Percentiles rank a stretch among this genome's conserved stretches.
These are phyloP conservation scores for Mycena venus DNA, from an alignment of 768 basidiomycete species.

Conservation along the genomic window DNA sequence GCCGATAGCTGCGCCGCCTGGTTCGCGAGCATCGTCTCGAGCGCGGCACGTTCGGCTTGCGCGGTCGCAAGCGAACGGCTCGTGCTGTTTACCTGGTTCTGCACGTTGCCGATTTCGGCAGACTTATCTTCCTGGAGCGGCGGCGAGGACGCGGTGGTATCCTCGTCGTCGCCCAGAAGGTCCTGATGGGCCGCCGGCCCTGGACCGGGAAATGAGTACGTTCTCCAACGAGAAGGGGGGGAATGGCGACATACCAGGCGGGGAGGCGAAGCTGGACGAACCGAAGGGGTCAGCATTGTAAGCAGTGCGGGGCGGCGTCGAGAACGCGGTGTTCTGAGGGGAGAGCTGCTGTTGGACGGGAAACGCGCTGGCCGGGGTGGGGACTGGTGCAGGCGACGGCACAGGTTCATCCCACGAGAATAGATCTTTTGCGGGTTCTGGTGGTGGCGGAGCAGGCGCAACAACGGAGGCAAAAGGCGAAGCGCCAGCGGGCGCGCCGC, in stretches of 20 bases:
- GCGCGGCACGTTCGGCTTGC: constrained; percentile 72
- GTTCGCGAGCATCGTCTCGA: constrained; percentile 75
- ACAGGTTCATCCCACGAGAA: constrained; percentile 71
- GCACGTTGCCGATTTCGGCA: constrained; percentile 88
- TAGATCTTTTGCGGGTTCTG: constrained; percentile 60
- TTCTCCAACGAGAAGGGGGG: constrained; percentile 1
- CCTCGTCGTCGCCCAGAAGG: constrained; percentile 84
- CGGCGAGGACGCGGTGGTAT: constrained; percentile 59
- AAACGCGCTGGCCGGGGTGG: constrained; percentile 56
- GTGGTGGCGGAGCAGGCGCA: constrained; percentile 55
- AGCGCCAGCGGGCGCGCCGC: constrained; percentile 55
- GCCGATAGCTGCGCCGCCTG: constrained; percentile 84
- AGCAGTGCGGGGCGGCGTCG: constrained; percentile 42
- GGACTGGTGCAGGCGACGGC: constrained; percentile 55
- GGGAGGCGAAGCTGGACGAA: constrained; percentile 37
- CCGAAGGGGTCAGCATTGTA: constrained; percentile 63
- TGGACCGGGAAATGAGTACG: constrained; percentile 25
- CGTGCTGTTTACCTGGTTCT: constrained; percentile 88
- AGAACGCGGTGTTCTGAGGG: constrained; percentile 49
- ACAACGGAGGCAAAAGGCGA: constrained; percentile 52
- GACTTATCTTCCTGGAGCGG: constrained; percentile 75
- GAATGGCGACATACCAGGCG: constrained; percentile 42
- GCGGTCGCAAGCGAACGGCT: constrained; percentile 76
- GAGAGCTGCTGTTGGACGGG: constrained; percentile 42
- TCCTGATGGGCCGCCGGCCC: constrained; percentile 54